phyloP scores from a whole-genome alignment of 192 early-diverging fungal genomes.

The Backusella tarrabulga region DNA sequence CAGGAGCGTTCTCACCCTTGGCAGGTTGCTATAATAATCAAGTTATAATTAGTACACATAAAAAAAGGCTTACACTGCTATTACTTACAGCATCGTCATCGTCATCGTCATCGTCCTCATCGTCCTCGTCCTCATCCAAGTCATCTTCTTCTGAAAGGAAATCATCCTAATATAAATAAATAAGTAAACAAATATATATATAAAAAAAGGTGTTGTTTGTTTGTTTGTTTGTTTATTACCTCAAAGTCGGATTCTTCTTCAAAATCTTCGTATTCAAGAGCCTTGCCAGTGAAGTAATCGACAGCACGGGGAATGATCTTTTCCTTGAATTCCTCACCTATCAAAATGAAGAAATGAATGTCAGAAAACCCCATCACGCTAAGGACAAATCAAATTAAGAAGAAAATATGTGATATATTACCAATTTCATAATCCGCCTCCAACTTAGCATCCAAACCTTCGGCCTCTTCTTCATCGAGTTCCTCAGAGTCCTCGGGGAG shows the following conservation, averaged over 20 bases:
- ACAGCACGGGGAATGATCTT: constrained; percentile 94
- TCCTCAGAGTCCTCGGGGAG: constrained; percentile 76
- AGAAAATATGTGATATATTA: neutral
- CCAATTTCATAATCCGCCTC: constrained; percentile 96
- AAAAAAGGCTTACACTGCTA: neutral
- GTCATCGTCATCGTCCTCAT: constrained; percentile 69
- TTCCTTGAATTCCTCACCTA: constrained; percentile 93
- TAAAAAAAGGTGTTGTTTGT: neutral
- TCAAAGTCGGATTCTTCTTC: constrained; percentile 55
- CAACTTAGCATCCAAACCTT: constrained; percentile 82
- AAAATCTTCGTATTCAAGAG: constrained; percentile 81
- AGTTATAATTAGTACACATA: neutral
- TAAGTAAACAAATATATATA: neutral
- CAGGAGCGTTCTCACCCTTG: constrained; percentile 55
- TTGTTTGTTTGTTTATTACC: constrained; percentile 3
- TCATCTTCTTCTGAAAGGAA: constrained; percentile 62
- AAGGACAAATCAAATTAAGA: neutral
- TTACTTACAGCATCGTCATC: constrained; percentile 58
- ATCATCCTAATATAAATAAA: constrained; percentile 37
- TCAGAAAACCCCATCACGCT: neutral
- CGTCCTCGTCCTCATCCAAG: constrained; percentile 53
- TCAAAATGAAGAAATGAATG: neutral
- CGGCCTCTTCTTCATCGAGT: constrained; percentile 69
- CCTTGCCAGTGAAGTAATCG: constrained; percentile 99
- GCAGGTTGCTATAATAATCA: constrained; percentile 33